phyloP scores from a whole-genome alignment of 148 eudicot species.

The Vaccinium darrowii region DNA sequence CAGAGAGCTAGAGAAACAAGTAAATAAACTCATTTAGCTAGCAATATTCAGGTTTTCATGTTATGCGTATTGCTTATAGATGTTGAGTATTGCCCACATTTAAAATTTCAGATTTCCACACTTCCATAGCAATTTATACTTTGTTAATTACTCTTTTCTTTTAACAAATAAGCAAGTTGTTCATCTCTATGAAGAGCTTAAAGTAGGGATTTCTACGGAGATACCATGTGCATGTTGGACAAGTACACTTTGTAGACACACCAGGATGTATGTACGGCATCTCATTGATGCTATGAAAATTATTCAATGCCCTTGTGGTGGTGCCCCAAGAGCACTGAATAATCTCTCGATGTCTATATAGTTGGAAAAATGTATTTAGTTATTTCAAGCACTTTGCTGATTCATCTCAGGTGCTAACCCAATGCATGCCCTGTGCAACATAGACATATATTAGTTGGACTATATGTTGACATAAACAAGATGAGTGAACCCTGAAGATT shows the following conservation, averaged over 20 bases:
- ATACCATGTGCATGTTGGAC: neutral
- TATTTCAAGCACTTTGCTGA: neutral
- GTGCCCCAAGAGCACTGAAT: too few relatives aligned
- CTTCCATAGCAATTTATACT: neutral
- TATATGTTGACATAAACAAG: neutral
- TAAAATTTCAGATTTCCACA: neutral
- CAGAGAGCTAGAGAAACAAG: slow-evolving; percentile 86
- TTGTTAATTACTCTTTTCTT: neutral
- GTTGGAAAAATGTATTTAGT: neutral
- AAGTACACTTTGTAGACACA: neutral
- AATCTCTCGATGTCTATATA: neutral
- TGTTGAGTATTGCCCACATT: neutral
- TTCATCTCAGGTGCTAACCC: neutral
- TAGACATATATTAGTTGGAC: neutral
- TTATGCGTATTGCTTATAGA: neutral
- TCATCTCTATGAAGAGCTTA: neutral
- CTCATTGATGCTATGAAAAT: neutral
- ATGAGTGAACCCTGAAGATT: neutral
- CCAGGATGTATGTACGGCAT: neutral
- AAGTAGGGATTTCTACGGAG: neutral
- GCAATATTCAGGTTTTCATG: slow-evolving; percentile 1
- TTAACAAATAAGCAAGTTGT: neutral
- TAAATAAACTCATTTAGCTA: slow-evolving; percentile 25
- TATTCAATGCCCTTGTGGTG: too few relatives aligned
- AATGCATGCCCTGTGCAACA: neutral